phyloP scores from a whole-genome alignment of 2,329 filamentous ascomycete genomes.

The Botryotinia convoluta region DNA sequence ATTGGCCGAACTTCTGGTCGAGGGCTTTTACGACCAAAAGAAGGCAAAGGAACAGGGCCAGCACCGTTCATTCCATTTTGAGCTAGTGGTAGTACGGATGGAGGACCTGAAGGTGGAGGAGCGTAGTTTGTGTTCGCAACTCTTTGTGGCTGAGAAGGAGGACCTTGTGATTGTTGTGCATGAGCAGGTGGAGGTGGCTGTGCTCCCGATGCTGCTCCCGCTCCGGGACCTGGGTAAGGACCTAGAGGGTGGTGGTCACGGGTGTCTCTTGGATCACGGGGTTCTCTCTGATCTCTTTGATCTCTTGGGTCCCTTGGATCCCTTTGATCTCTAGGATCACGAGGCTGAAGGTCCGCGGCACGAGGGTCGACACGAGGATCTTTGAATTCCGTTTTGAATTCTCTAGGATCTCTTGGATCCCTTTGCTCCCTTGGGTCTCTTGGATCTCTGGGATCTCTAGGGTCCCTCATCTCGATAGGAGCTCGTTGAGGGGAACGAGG shows the following conservation, averaged over 20 bases:
- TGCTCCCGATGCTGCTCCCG: constrained; percentile 4
- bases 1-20: constrained; percentile 80
- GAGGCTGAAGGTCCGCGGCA: constrained; percentile 33
- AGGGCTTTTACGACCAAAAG: constrained; percentile 75
- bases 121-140: constrained; percentile 60
- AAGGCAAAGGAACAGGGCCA: constrained; percentile 50
- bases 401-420: not conserved
- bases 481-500: constrained; percentile 51
- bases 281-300: constrained; percentile 11
- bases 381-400: constrained; percentile 8
- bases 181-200: constrained; percentile 41
- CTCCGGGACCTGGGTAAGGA: constrained; percentile 34
- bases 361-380: constrained; percentile 8
- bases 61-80: constrained; percentile 39
- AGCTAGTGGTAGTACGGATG: constrained; percentile 46
- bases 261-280: constrained; percentile 10
- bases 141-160: constrained; percentile 48
- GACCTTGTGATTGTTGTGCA: constrained; percentile 28
- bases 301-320: not conserved
- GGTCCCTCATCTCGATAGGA: not conserved
- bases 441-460: constrained; percentile 1
- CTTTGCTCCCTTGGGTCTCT: not conserved
- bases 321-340: constrained; percentile 25
- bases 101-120: constrained; percentile 41
- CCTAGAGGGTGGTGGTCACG: constrained; percentile 34